These are phyloP conservation scores for Malassezia vespertilionis DNA, from an alignment of 1,284 basidiomycete genomes.

Conservation along the genomic window DNA sequence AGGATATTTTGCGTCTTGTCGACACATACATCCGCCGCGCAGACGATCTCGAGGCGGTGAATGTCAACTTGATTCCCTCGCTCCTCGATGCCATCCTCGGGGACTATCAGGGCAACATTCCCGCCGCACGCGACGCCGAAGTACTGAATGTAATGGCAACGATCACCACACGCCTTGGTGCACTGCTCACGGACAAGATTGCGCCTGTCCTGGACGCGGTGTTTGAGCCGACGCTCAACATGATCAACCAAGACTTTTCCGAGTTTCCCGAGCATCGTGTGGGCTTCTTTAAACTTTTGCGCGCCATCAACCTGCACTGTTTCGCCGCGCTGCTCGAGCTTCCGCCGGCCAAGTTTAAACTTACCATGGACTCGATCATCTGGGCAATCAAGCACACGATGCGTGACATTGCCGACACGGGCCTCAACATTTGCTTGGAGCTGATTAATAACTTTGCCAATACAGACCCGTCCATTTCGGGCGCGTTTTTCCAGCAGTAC, in stretches of 20 bases:
- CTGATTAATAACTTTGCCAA: slow-evolving; percentile 89
- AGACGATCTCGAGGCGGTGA: slow-evolving; percentile 86
- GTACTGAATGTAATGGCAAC: slow-evolving; percentile 96
- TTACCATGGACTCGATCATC: slow-evolving; percentile 95
- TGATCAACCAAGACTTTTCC: slow-evolving; percentile 98
- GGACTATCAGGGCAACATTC: slow-evolving; percentile 90
- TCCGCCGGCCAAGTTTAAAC: slow-evolving; percentile 84
- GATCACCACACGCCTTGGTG: slow-evolving; percentile 56
- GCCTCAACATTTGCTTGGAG: slow-evolving; percentile 70
- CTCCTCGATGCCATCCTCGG: slow-evolving; percentile 90
- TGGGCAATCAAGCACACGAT: slow-evolving; percentile 99
- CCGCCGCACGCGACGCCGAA: slow-evolving; percentile 87
- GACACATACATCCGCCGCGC: slow-evolving; percentile 96
- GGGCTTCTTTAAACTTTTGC: slow-evolving; percentile 91
- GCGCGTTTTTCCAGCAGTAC: slow-evolving; percentile 80
- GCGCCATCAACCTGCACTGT: slow-evolving; percentile 84
- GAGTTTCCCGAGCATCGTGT: slow-evolving; percentile 96
- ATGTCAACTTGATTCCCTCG: slow-evolving; percentile 83
- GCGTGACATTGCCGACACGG: slow-evolving; percentile 95
- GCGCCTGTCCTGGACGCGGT: slow-evolving; percentile 90
- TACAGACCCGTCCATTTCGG: slow-evolving; percentile 66
- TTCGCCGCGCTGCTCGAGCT: slow-evolving; percentile 88
- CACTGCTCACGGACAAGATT: slow-evolving; percentile 75
- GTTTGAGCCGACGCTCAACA: slow-evolving; percentile 90
- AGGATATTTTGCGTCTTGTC: slow-evolving; percentile 88